Conservation (phyloP, 306 rosid genomes). For the Cyamopsis tetragonoloba region DNA sequence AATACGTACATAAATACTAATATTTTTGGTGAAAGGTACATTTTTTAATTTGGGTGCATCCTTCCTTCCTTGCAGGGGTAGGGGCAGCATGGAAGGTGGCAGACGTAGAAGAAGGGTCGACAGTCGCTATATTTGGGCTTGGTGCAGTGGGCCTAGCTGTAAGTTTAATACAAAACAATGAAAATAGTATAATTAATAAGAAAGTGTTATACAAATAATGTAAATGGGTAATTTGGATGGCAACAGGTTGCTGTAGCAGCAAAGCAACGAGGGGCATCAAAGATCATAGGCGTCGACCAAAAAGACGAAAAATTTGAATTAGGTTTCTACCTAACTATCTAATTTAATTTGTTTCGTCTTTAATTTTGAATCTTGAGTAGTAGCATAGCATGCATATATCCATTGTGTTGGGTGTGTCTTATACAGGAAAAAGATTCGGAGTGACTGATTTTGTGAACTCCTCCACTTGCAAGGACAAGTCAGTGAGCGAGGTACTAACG, state of each 20-base stretch:
- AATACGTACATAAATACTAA: background rate
- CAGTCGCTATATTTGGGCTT: slow-evolving; percentile 69
- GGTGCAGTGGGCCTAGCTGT: slow-evolving; percentile 72
- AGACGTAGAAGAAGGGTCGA: slow-evolving; percentile 54
- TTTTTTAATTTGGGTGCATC: background rate
- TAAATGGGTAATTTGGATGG: too few relatives aligned
- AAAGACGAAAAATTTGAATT: slow-evolving; percentile 48
- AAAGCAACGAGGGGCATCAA: slow-evolving; percentile 53
- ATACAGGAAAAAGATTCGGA: slow-evolving; percentile 53
- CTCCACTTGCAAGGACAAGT: slow-evolving; percentile 34
- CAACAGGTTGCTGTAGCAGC: slow-evolving; percentile 68
- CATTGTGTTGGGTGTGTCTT: too few relatives aligned
- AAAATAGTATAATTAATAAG: too few relatives aligned
- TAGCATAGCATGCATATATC: background rate
- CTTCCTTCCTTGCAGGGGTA: slow-evolving; percentile 30
- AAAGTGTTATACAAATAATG: too few relatives aligned
- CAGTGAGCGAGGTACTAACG: slow-evolving; percentile 62
- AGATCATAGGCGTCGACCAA: slow-evolving; percentile 65
- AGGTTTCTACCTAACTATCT: slow-evolving; percentile 33
- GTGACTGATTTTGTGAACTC: slow-evolving; percentile 63
- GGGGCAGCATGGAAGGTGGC: slow-evolving; percentile 80
- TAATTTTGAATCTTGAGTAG: background rate
- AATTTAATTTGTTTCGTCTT: background rate
- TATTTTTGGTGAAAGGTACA: too few relatives aligned
- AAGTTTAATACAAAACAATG: too few relatives aligned